Base-by-base conservation (phyloP, 768 basidiomycete species). In the Boletus reticuloceps region DNA sequence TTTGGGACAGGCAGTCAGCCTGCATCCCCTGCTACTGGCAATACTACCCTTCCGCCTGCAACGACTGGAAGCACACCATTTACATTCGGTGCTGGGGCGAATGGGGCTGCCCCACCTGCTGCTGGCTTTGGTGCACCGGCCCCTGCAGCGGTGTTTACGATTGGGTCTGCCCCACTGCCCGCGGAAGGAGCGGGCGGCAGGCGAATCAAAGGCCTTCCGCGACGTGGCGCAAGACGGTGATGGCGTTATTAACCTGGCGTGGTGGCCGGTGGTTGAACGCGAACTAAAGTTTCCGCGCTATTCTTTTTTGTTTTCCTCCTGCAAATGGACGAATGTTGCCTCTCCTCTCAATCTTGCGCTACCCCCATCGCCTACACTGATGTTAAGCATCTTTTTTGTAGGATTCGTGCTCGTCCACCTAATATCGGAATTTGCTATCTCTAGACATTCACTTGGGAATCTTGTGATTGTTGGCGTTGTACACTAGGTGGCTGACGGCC, bases 1-100 rank as follows among this genome's bases (percentile, higher is more conserved):
- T 86, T 86, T 63, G 82, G 79, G 20, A 16, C 60, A 34, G 74
- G 79, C 37, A 79, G 76, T 60, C 84, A 84, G 60, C 83, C 85
- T 49, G 78, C 76, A 39, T 86, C 84, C 11, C 84, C 84, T 27
- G 83, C 79, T 43, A 70, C 71, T 51, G 70, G 69, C 17, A 71
- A 59, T 25, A 64, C 67, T n/a, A 74, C 64, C 34, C 57, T 77
- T 47, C 69, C 63, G 6, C 46, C 58, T 31, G 64, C 58, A 40
- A 61, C 82, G 7, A 53, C 58, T 9, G 62, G 67, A 12, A 57
- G 46, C n/a, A 5, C 65, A 32, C 25, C 69, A 25, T 72, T 74
- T 48, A 31, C 71, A 37, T 84, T 83, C 54, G 77, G 78, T 53
- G 63, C 58, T 39, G 62, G 64, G 6, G 13, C 59, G 29, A 66